Conservation (phyloP, 2,329 filamentous ascomycete species). For the Fusarium euwallaceae region DNA sequence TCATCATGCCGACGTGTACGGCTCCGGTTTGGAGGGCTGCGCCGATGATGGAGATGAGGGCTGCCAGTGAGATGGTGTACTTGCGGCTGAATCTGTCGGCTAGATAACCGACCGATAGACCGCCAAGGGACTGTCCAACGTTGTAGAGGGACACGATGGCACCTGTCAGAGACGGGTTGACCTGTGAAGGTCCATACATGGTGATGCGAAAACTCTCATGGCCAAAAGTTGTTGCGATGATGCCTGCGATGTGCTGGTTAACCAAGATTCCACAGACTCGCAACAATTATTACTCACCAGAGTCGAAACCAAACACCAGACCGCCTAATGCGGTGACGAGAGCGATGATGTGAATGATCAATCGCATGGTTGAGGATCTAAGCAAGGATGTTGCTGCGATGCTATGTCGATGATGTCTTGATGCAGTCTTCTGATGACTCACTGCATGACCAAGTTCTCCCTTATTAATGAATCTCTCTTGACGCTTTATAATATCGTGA, state of each 20-base stretch:
- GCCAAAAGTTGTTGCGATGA: slow-evolving; percentile 13
- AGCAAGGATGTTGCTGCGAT: not conserved
- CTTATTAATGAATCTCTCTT: not conserved
- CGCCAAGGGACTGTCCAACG: slow-evolving; percentile 50
- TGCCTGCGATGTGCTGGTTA: not conserved
- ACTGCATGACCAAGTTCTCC: not conserved
- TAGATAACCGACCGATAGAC: slow-evolving; percentile 47
- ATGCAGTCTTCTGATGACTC: not conserved
- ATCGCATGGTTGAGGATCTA: not conserved
- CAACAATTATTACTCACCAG: not conserved
- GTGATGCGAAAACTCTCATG: slow-evolving; percentile 6
- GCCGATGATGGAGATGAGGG: slow-evolving; percentile 5
- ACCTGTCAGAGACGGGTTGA: slow-evolving; percentile 1
- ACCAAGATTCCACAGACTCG: accelerated
- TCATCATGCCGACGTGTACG: not conserved
- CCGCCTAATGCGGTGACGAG: slow-evolving; percentile 8
- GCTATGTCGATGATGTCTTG: not conserved
- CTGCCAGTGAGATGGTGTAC: slow-evolving; percentile 35
- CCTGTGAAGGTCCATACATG: slow-evolving; percentile 5
- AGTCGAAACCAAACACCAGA: slow-evolving; percentile 8
- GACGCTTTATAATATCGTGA: not conserved
- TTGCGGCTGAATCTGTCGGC: slow-evolving; percentile 47
- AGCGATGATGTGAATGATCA: not conserved
- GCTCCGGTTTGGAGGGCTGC: not conserved
- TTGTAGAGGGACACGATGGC: slow-evolving; percentile 46